Conservation (phyloP, 805 yeast species). For the Metschnikowia anglica region DNA sequence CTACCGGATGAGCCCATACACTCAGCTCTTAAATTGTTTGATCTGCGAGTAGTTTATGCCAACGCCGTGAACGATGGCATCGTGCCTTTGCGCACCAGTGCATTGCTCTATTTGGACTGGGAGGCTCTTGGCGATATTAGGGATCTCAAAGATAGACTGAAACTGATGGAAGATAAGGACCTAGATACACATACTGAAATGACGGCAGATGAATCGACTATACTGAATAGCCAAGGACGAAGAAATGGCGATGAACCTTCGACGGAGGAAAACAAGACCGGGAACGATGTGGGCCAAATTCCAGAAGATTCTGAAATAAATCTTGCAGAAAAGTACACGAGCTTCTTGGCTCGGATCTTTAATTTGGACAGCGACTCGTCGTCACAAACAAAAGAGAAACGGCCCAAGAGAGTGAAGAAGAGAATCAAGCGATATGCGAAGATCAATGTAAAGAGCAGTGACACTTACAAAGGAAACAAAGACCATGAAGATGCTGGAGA, state of each 20-base stretch:
- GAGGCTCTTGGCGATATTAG: conserved; percentile 42
- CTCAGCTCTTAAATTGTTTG: conserved; percentile 29
- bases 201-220: not conserved
- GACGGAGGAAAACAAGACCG: conserved; percentile 6
- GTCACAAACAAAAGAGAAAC: conserved; percentile 2
- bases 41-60: conserved; percentile 40
- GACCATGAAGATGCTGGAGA: conserved; percentile 5
- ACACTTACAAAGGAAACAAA: conserved; percentile 6
- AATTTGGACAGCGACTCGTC: conserved; percentile 13
- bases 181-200: not conserved
- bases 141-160: conserved; percentile 22
- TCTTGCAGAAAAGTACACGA: conserved; percentile 15
- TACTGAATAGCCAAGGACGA: not conserved
- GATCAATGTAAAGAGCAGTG: conserved; percentile 24
- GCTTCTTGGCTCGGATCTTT: conserved; percentile 16
- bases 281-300: conserved; percentile 31
- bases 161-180: conserved; percentile 6
- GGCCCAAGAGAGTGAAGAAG: conserved; percentile 13
- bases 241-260: conserved; percentile 5
- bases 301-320: conserved; percentile 25
- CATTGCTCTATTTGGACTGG: conserved; percentile 43
- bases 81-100: conserved; percentile 45
- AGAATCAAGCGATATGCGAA: conserved; percentile 17
- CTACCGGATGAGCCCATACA: conserved; percentile 43
- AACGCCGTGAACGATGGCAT: conserved; percentile 48